Evolutionary conservation across 1,139 yeast genomes (phyloP).

Genomic region (Schizosaccharomyces versatilis): DNA sequence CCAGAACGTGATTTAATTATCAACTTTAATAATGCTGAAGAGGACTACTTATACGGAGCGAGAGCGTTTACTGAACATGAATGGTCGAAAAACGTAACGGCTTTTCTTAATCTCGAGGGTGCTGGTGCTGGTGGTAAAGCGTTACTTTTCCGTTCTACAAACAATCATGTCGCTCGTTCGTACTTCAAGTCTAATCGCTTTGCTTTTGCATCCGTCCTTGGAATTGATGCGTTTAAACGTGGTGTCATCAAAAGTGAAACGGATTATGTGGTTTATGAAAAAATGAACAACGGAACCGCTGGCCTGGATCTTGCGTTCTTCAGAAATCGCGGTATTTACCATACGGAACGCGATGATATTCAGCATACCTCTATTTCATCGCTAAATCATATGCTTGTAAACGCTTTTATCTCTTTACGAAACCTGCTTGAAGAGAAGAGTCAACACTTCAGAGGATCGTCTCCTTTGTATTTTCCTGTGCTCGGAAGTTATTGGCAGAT

Average conservation of each 20-base stretch:
- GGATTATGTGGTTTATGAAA: constrained; percentile 52
- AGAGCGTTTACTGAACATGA: constrained; percentile 50
- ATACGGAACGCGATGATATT: constrained; percentile 53
- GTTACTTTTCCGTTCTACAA: constrained; percentile 62
- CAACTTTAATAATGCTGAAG: constrained; percentile 79
- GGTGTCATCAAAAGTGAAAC: constrained; percentile 63
- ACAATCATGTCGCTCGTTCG: constrained; percentile 22
- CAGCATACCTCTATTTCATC: constrained; percentile 27
- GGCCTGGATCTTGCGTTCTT: constrained; percentile 66
- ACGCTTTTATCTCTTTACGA: constrained; percentile 12
- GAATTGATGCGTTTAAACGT: constrained; percentile 14
- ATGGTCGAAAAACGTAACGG: constrained; percentile 42
- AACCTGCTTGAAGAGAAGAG: constrained; percentile 12
- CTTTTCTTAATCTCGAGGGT: constrained; percentile 75
- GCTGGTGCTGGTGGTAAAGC: constrained; percentile 90
- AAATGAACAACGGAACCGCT: constrained; percentile 33
- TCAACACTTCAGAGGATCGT: constrained; percentile 12
- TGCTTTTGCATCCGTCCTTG: constrained; percentile 14
- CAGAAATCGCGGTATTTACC: constrained; percentile 63
- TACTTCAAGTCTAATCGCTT: constrained; percentile 13
- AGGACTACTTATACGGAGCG: constrained; percentile 74
- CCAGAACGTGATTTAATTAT: constrained; percentile 56
- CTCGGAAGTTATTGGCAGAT: constrained; percentile 3
- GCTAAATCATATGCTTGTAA: constrained; percentile 13
- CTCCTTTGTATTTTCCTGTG: constrained; percentile 11